Evolutionary conservation across 2,329 filamentous ascomycete genomes (phyloP), one percentile per base, ranked within the genome.

Genomic region (Arthroderma sp.): DNA sequence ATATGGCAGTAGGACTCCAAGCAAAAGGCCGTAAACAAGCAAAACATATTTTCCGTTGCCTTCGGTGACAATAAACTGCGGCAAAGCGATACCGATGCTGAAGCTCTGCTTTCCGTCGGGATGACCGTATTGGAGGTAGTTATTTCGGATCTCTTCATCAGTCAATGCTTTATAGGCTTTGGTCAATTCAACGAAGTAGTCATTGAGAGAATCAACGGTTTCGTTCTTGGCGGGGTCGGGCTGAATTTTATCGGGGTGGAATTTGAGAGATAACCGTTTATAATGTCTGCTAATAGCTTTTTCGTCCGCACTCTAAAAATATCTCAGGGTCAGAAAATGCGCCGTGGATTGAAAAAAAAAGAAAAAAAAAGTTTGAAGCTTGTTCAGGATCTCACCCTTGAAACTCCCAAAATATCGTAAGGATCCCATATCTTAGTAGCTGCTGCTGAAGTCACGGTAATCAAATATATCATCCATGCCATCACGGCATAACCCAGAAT

Each of bases 121-220:
- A 63, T 98, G 87, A 45, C 91, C 91, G 58, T 83, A 98, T 63
- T 94, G 84, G 43, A 94, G 80, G 65, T 85, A 98, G 70, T 98
- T 98, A 68, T 94, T 94, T 59, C 91, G 84, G 49, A 96, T 77
- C 36, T 96, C 91, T 67, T 98, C 93, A 60, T 98, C 91, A 4
- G 93, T 98, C 40, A 98, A 76, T 3, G 91, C 83, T 67, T 98
- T 94, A 75, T 95, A 98, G 5, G 91, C 91, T 70, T 98, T 98
- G 54, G 86, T 91, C 56, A 96, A 77, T 59, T 96, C 88, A 46
- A 96, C 87, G 69, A 91, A 98, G 62, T 81, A 75, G 48, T 88
- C 75, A 65, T 91, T 98, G 55, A 96, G 75, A 11, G 70, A 74
- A 54, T 96, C 87, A 45, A 80, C 55, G 1, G 91, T 98, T 65